Evolutionary conservation across 176 grass and related monocot species (phyloP).

Genomic region (Carex scoparia): DNA sequence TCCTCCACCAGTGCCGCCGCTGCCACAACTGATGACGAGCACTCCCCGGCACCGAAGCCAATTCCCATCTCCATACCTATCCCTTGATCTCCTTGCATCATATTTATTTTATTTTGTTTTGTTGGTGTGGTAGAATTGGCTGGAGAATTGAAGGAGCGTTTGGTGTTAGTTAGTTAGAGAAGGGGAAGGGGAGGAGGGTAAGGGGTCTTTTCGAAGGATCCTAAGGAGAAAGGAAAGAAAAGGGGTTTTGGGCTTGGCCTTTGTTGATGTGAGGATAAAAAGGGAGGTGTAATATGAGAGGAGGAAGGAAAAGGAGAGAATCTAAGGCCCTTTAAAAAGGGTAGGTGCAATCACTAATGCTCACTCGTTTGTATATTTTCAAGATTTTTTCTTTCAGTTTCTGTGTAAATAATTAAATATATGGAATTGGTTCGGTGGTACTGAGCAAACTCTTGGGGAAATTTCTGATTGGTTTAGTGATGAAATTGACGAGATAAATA

Average conservation of each 20-base stretch:
- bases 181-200: slow-evolving; percentile 55
- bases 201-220: slow-evolving; percentile 85
- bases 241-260: slow-evolving; percentile 13
- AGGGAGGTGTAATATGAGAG: slow-evolving; percentile 25
- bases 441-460: neutral
- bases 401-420: neutral
- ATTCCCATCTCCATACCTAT: slow-evolving; percentile 60
- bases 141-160: slow-evolving; percentile 54
- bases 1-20: slow-evolving; percentile 33
- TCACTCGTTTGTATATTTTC: neutral
- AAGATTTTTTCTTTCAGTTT: slow-evolving; percentile 16
- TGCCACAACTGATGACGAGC: slow-evolving; percentile 39
- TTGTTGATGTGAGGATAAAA: slow-evolving; percentile 11
- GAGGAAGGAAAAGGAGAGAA: slow-evolving; percentile 28
- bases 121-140: slow-evolving; percentile 39
- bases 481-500: neutral
- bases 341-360: slow-evolving; percentile 19
- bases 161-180: slow-evolving; percentile 60
- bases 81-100: slow-evolving; percentile 68
- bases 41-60: slow-evolving; percentile 40
- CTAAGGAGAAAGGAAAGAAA: slow-evolving; percentile 50
- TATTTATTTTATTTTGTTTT: neutral
- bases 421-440: neutral
- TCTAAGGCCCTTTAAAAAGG: slow-evolving; percentile 24
- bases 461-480: neutral